Base-by-base conservation (phyloP, 345 rosid species). In the Ceriops tagal region DNA sequence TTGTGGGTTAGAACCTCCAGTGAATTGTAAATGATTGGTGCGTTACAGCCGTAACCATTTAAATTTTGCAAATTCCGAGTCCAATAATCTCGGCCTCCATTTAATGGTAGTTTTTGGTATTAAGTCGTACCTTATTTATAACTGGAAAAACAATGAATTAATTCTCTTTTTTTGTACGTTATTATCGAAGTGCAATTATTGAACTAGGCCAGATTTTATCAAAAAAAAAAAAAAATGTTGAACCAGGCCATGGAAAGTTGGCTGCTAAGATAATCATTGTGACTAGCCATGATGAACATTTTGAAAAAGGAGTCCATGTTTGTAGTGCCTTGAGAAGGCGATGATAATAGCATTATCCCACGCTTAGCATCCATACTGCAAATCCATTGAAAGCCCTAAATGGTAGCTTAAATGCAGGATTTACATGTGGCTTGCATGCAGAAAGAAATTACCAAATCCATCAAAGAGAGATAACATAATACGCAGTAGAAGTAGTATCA, bases 371-470 rank as follows among this genome's bases (percentile, higher is more conserved):
- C 57, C 11, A 6, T 3, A 7, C n/a, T 53, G n/a, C 31, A 43
- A 34, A 20, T 21, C 24, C 28, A 8, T 13, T 47, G 30, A 52
- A 64, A 26, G 53, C 35, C 67, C 37, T 8, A 65, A 52, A 30
- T 65, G 28, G 43, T 65, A 51, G 28, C 68, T 26, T 51, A 34
- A 5, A 11, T 4, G 21, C 11, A 27, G 26, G 56, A 20, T 21
- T 31, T 19, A n/a, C 72, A 68, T 30, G 46, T 68, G 72, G 65
- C 72, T 68, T 10, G 15, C 57, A 68, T 68, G 72, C 72, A 68
- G 18, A 13, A n/a, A 53, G 15, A 10, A 43, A 6, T 5, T 5
- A 43, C 46, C 43, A 15, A 18, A 13, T 60, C 13, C n/a, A 13
- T 21, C 3, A 6, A 6, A 31, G 43, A 30, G 20, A 28, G 10